phyloP scores from a whole-genome alignment of 768 basidiomycete species.

The Galerina marginata region DNA sequence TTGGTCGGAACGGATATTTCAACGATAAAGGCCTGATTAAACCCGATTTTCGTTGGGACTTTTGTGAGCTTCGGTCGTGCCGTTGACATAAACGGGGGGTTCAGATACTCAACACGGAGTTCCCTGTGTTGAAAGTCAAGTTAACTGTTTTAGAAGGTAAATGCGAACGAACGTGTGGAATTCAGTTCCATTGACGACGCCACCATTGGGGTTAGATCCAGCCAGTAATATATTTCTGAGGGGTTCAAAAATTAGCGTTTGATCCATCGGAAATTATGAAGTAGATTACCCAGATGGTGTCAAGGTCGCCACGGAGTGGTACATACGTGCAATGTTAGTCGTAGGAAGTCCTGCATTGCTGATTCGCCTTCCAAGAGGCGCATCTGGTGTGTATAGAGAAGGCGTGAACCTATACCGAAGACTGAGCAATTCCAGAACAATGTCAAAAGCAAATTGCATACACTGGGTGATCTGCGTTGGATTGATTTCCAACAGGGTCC shows the following conservation, averaged over 20 bases:
- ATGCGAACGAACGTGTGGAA: constrained; percentile 26
- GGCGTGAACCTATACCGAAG: constrained; percentile 35
- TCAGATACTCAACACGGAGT: constrained; percentile 46
- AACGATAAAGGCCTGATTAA: constrained; percentile 36
- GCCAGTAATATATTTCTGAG: constrained; percentile 37
- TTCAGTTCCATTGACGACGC: constrained; percentile 28
- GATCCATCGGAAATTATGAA: too few relatives aligned
- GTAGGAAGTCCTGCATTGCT: constrained; percentile 48
- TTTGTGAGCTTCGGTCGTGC: constrained; percentile 37
- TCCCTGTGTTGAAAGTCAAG: constrained; percentile 25
- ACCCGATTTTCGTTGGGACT: constrained; percentile 38
- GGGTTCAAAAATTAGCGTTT: background rate
- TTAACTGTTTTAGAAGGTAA: background rate
- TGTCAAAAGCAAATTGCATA: background rate
- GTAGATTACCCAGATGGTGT: constrained; percentile 46
- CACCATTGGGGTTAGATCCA: constrained; percentile 50
- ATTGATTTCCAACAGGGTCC: constrained; percentile 23
- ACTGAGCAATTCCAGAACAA: background rate
- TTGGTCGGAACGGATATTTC: constrained; percentile 32
- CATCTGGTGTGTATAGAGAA: constrained; percentile 50
- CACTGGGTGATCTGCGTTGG: constrained; percentile 33
- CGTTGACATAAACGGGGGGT: constrained; percentile 46
- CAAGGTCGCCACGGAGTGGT: constrained; percentile 64
- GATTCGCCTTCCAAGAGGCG: constrained; percentile 45
- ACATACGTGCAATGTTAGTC: constrained; percentile 54